Percentiles rank a stretch among this genome's conserved stretches.
phyloP scores from a whole-genome alignment of 2,329 filamentous ascomycete species.

The Diaporthe aspalathi region DNA sequence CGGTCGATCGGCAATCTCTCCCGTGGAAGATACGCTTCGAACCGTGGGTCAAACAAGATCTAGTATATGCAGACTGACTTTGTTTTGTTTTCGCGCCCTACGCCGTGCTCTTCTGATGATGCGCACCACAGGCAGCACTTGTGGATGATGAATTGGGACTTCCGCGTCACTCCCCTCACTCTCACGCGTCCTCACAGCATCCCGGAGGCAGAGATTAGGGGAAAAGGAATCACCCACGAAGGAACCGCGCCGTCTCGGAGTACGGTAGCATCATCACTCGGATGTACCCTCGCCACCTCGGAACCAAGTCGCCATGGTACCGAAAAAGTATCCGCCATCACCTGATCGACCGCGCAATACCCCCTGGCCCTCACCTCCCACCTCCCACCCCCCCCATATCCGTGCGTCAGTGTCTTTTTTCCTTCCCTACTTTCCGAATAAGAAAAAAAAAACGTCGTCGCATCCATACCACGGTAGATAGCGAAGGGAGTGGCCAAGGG shows the following conservation, averaged over 20 bases:
- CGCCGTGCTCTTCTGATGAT: not conserved
- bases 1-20: slow-evolving; percentile 21
- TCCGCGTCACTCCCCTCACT: not conserved
- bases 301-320: slow-evolving; percentile 23
- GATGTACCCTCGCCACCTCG: slow-evolving; percentile 25
- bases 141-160: not conserved
- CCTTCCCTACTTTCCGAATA: not conserved
- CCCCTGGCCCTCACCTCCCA: not conserved
- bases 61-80: slow-evolving; percentile 18
- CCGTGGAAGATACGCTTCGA: slow-evolving; percentile 26
- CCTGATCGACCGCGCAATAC: slow-evolving; percentile 21
- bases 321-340: slow-evolving; percentile 29
- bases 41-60: slow-evolving; percentile 15
- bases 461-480: slow-evolving; percentile 26
- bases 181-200: not conserved
- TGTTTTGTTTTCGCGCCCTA: not conserved
- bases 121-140: not conserved
- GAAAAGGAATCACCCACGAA: not conserved
- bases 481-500: not conserved
- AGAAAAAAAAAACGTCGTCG: not conserved
- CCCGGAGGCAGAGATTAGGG: not conserved
- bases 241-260: not conserved
- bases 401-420: slow-evolving; percentile 15
- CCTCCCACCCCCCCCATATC: not conserved
- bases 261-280: slow-evolving; percentile 24